These are phyloP conservation scores for Ogataea zsoltii DNA, from an alignment of 805 yeast species.

Conservation along the genomic window DNA sequence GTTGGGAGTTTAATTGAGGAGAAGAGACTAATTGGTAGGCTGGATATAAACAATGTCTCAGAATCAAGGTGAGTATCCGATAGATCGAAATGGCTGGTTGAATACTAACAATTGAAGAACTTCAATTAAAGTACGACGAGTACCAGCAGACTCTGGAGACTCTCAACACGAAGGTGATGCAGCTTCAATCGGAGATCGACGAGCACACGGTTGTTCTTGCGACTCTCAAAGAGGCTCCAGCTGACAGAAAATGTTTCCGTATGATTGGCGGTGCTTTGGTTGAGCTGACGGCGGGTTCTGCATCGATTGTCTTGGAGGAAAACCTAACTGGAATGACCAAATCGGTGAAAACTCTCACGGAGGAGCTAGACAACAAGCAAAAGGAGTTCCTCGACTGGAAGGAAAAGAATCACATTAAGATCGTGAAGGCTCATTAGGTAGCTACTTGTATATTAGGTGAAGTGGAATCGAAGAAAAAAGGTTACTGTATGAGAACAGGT, in stretches of 20 bases:
- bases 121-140: conserved; percentile 52
- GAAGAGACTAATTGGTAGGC: too few species aligned
- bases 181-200: conserved; percentile 48
- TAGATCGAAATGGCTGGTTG: neutral
- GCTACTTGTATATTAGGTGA: neutral
- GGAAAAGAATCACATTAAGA: conserved; percentile 48
- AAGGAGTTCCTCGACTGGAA: conserved; percentile 51
- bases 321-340: conserved; percentile 51
- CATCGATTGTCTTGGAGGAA: conserved; percentile 57
- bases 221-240: conserved; percentile 52
- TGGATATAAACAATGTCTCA: conserved; percentile 2
- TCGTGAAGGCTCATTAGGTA: conserved; percentile 36
- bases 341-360: conserved; percentile 39
- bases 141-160: conserved; percentile 51
- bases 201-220: conserved; percentile 55
- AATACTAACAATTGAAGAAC: conserved; percentile 24
- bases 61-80: conserved; percentile 12
- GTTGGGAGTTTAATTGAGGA: too few species aligned
- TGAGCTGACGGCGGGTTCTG: conserved; percentile 79
- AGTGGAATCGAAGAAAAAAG: too few species aligned
- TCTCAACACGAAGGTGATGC: conserved; percentile 46
- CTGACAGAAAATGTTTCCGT: conserved; percentile 76
- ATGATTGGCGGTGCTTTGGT: conserved; percentile 94
- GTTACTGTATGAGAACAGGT: neutral
- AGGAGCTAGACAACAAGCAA: conserved; percentile 42